These are phyloP conservation scores for Streptanthus diversifolius DNA, from an alignment of 345 rosid species.

Conservation along the genomic window DNA sequence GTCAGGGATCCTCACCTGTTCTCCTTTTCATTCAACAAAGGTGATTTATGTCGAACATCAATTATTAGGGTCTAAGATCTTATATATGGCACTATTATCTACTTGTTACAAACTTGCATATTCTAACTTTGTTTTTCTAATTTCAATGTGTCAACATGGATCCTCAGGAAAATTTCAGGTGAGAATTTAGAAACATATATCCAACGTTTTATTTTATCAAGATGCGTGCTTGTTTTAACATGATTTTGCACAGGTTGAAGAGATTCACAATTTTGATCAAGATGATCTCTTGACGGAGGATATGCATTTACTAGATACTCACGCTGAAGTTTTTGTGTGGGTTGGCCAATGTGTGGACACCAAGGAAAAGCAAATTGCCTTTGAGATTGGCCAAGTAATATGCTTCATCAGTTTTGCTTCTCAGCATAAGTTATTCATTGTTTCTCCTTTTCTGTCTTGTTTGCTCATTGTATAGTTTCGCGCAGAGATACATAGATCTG, in stretches of 20 bases:
- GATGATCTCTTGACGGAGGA: constrained; percentile 97
- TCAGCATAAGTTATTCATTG: not conserved
- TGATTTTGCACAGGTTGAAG: constrained; percentile 67
- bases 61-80: constrained; percentile 1
- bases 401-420: constrained; percentile 17
- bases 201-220: not conserved
- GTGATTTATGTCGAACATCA: constrained; percentile 30
- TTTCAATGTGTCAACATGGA: constrained; percentile 34
- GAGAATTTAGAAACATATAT: constrained; percentile 37
- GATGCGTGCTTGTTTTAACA: constrained; percentile 26
- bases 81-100: not conserved
- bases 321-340: constrained; percentile 97
- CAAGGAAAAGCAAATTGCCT: constrained; percentile 84
- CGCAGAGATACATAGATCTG: constrained; percentile 77
- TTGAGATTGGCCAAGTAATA: constrained; percentile 87
- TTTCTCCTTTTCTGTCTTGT: constrained; percentile 10
- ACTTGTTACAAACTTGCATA: constrained; percentile 31
- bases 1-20: constrained; percentile 89
- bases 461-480: constrained; percentile 29
- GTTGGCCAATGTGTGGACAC: constrained; percentile 83
- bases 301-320: constrained; percentile 83
- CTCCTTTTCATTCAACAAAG: constrained; percentile 61
- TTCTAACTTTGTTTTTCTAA: constrained; percentile 15
- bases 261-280: constrained; percentile 86
- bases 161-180: constrained; percentile 91